A percentile compares a stretch with the other conserved stretches of the same genome.
These are phyloP conservation scores for Talaromyces borbonicus DNA, from an alignment of 495 filamentous ascomycete genomes.

Conservation along the genomic window DNA sequence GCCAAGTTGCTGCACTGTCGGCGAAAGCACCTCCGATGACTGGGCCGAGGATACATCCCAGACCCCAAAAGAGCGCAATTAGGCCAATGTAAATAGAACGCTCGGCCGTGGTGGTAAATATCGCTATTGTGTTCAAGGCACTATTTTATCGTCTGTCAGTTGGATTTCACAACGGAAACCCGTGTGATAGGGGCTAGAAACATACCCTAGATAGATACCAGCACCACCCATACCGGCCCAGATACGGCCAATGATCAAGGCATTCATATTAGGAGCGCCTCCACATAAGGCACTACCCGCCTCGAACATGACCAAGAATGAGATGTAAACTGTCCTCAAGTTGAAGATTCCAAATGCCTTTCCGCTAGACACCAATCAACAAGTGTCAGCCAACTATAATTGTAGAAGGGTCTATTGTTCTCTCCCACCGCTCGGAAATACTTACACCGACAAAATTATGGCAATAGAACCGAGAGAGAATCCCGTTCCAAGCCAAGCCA, in stretches of 20 bases:
- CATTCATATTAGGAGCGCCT: constrained; percentile 18
- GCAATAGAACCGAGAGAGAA: constrained; percentile 36
- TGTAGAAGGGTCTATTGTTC: too few species aligned
- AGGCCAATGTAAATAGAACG: constrained; percentile 34
- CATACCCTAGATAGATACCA: constrained; percentile 39
- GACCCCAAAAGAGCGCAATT: constrained; percentile 28
- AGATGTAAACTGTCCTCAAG: constrained; percentile 20
- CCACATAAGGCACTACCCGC: constrained; percentile 24
- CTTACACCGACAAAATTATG: constrained; percentile 8
- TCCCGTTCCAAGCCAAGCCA: constrained; percentile 41
- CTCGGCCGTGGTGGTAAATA: constrained; percentile 31
- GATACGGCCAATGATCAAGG: constrained; percentile 25
- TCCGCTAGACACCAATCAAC: not conserved
- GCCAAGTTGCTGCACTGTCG: constrained; percentile 32
- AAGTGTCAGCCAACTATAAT: constrained; percentile 2
- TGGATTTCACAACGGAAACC: not conserved
- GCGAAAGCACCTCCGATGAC: constrained; percentile 48
- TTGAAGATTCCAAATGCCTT: constrained; percentile 15
- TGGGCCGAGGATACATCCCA: constrained; percentile 42
- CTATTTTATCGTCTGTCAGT: constrained; percentile 5
- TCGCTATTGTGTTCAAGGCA: constrained; percentile 31
- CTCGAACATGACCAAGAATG: constrained; percentile 21
- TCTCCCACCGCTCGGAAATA: too few species aligned
- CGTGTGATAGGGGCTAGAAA: not conserved
- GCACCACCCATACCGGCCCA: constrained; percentile 32